Evolutionary conservation across 331 rosid genomes (phyloP).

Genomic region (Acacia concinna): DNA sequence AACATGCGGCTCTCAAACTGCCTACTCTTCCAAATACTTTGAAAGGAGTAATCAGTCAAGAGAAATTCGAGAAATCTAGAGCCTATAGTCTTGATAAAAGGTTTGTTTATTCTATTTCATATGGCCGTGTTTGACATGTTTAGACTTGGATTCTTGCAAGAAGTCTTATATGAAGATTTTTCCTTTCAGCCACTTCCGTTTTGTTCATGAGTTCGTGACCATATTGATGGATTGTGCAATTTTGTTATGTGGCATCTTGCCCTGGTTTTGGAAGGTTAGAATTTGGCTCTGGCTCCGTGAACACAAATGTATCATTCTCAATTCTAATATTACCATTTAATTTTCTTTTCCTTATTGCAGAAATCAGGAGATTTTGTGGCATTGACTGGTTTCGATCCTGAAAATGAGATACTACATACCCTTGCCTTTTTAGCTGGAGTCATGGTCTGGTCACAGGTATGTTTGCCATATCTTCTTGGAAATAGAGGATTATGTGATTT

Average conservation of each 20-base stretch:
- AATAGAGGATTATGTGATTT: constrained; percentile 17
- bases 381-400: constrained; percentile 68
- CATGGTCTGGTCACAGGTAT: constrained; percentile 93
- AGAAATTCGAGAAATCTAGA: constrained; percentile 85
- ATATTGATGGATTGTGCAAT: constrained; percentile 84
- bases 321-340: constrained; percentile 18
- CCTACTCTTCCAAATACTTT: constrained; percentile 89
- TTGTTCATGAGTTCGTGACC: constrained; percentile 85
- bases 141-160: neutral
- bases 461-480: constrained; percentile 28
- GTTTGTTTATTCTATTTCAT: constrained; percentile 38
- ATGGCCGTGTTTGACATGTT: constrained; percentile 4
- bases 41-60: constrained; percentile 90
- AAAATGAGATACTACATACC: constrained; percentile 90
- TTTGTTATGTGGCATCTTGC: constrained; percentile 71
- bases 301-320: constrained; percentile 14
- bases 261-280: constrained; percentile 97
- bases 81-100: constrained; percentile 96
- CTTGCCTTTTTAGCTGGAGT: constrained; percentile 80
- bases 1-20: constrained; percentile 75
- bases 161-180: constrained; percentile 7
- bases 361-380: constrained; percentile 71
- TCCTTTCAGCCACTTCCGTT: constrained; percentile 80
- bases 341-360: constrained; percentile 50
- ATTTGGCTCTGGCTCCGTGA: constrained; percentile 27